Conservation (phyloP, 495 filamentous ascomycete species). For the Podospora appendiculata region DNA sequence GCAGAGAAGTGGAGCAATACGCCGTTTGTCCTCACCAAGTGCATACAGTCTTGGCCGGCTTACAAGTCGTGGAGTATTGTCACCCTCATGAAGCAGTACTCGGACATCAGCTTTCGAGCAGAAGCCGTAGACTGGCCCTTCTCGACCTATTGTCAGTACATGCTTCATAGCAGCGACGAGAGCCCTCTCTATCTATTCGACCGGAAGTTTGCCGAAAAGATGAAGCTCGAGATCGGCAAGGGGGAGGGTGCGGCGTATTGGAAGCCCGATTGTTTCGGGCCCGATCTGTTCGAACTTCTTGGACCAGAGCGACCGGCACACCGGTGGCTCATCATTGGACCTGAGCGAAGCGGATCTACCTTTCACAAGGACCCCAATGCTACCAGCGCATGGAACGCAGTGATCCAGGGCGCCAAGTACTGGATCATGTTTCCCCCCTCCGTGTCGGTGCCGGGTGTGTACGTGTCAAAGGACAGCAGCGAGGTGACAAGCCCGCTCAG, state of each 20-base stretch:
- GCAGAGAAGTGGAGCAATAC: slow-evolving; percentile 63
- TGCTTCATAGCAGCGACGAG: slow-evolving; percentile 76
- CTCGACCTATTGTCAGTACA: slow-evolving; percentile 71
- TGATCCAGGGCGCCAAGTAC: slow-evolving; percentile 86
- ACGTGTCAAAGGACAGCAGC: slow-evolving; percentile 83
- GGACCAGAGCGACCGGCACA: slow-evolving; percentile 76
- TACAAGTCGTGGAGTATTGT: slow-evolving; percentile 68
- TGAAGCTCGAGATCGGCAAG: slow-evolving; percentile 56
- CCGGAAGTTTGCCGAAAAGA: slow-evolving; percentile 78
- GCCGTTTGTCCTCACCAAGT: slow-evolving; percentile 83
- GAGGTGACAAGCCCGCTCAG: slow-evolving; percentile 93
- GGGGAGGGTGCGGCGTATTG: slow-evolving; percentile 58
- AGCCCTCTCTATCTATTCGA: slow-evolving; percentile 94
- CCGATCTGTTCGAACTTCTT: slow-evolving; percentile 80
- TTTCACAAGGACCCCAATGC: slow-evolving; percentile 80
- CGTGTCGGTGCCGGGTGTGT: slow-evolving; percentile 67
- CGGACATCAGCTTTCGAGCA: slow-evolving; percentile 66
- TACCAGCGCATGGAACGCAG: slow-evolving; percentile 90
- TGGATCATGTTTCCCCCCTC: slow-evolving; percentile 86
- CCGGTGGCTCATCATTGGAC: slow-evolving; percentile 91
- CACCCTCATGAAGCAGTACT: slow-evolving; percentile 53
- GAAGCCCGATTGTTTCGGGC: slow-evolving; percentile 80
- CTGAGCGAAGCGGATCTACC: slow-evolving; percentile 82
- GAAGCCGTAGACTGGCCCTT: slow-evolving; percentile 93
- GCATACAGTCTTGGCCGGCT: slow-evolving; percentile 77